Base-by-base conservation (phyloP, 192 early-diverging fungal genomes). In the Gonapodya sp. region DNA sequence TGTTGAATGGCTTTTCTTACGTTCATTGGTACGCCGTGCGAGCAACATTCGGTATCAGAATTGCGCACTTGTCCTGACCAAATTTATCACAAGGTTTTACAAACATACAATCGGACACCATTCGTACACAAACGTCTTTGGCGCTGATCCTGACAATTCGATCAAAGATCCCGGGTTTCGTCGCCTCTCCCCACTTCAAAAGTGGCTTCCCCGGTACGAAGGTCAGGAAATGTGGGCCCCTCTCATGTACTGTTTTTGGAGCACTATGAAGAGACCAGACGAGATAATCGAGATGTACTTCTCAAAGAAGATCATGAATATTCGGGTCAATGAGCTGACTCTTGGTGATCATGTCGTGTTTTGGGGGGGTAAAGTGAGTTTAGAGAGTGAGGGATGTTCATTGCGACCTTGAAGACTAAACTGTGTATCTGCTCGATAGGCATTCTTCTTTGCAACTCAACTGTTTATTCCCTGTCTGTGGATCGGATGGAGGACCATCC, bases 71-170 rank as follows among this genome's bases (percentile, higher is more conserved):
- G 46, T 24, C 8, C 8, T 64, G 46, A 24, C 46, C 46, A 64
- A 16, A 24, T 64, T 64, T 64, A 8, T 64, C 46, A 8, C 24
- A 64, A 64, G 46, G 89, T 82, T 84, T 80, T 90, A 90, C 80
- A 88, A 90, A 80, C 89, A 90, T 79, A 83, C 84, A 81, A 78
- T 90, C 8, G 89, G 89, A 1, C 89, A 90, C 78, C 89, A 90
- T 79, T 85, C 87, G 30, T 90, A 89, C 77, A 90, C 89, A 78
- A 90, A 90, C 79, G 85, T 90, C 78, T 84, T 85, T 35, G 85
- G 85, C n/a, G 88, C 87, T 1, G 89, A 90, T 79, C 89, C 89
- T 0, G 89, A 90, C 81, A 81, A 89, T 36, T 73, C 84, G n/a
- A 87, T 87, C 1, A 35, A 77, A 0, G 87, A 88, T 36, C 87